Conservation (phyloP, 108 stramenopile species). For the Skeletonema potamos region DNA sequence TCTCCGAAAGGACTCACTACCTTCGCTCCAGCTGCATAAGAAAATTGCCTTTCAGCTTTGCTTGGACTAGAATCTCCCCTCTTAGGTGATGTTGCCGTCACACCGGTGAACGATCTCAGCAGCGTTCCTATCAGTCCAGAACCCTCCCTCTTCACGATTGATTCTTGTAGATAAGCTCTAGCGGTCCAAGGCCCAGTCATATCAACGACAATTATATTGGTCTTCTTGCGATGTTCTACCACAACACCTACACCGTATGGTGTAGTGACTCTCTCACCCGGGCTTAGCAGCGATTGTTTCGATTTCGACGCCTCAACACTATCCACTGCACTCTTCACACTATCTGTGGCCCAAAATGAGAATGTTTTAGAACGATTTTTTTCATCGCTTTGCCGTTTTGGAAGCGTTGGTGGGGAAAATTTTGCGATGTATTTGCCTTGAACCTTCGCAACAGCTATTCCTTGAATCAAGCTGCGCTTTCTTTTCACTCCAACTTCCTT, state of each 20-base stretch:
- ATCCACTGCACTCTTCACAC: constrained; percentile 45
- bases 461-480: not conserved
- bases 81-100: constrained; percentile 9
- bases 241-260: constrained; percentile 79
- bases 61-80: not conserved
- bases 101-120: not conserved
- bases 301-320: constrained; percentile 42
- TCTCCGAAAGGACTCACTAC: constrained; percentile 78
- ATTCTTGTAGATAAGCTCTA: constrained; percentile 65
- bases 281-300: constrained; percentile 34
- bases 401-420: constrained; percentile 67
- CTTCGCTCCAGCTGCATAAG: constrained; percentile 55
- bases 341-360: constrained; percentile 63
- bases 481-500: not conserved
- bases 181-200: constrained; percentile 72
- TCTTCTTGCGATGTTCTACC: constrained; percentile 60
- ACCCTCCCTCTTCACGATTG: constrained; percentile 52
- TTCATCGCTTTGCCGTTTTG: constrained; percentile 46
- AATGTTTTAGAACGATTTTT: constrained; percentile 55
- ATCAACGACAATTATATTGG: constrained; percentile 71
- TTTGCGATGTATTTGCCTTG: constrained; percentile 66
- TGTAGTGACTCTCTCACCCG: constrained; percentile 77
- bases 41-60: constrained; percentile 42
- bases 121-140: constrained; percentile 56
- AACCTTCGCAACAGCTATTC: constrained; percentile 49